Evolutionary conservation across 495 filamentous ascomycete species (phyloP), one percentile per base, ranked within the genome.

Genomic region (Pseudoneurospora amorphoporcata): DNA sequence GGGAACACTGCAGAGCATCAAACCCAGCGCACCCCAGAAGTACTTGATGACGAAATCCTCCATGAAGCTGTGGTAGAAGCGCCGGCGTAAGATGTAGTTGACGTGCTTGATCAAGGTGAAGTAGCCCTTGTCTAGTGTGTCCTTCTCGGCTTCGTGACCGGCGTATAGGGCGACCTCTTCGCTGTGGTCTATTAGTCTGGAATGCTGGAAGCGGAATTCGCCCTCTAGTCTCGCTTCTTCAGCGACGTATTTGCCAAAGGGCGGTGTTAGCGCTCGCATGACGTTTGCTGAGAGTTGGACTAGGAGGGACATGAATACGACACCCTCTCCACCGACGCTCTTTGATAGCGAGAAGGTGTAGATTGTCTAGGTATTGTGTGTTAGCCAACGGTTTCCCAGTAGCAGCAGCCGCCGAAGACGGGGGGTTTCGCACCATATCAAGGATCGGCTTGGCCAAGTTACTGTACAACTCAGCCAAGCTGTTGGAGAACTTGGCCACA

Each of bases 1-100:
- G 2, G 95, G 95, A 4, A 97, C 89, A 78, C 94, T 95, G 84
- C 96, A 98, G n/a, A 99, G 90, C 74, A 96, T 82, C 76, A 98
- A 86, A 7, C 95, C 95, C 68, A 99, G 76, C 5, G 95, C 95
- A 70, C 96, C 96, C 95, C 95, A 99, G 84, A 97, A 95, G 78
- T 99, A 99, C 82, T 99, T 99, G 77, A 98, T 95, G 16, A 98
- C 92, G 82, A 97, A 99, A 79, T 99, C 95, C 79, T 99, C 96
- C 95, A 98, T 98, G 74, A 99, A 90, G 14, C 94, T 94, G 77
- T 99, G 94, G 79, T 97, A 98, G 75, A 99, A 90, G 38, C 95
- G 87, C 72, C 93, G 84, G 41, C 94, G 86, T 47, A 99, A 82
- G 75, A 98, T 97, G 77, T 95, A 94, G 79, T 99, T 99, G 78